Conservation (phyloP, 495 filamentous ascomycete genomes). For the Neurospora cerealis region DNA sequence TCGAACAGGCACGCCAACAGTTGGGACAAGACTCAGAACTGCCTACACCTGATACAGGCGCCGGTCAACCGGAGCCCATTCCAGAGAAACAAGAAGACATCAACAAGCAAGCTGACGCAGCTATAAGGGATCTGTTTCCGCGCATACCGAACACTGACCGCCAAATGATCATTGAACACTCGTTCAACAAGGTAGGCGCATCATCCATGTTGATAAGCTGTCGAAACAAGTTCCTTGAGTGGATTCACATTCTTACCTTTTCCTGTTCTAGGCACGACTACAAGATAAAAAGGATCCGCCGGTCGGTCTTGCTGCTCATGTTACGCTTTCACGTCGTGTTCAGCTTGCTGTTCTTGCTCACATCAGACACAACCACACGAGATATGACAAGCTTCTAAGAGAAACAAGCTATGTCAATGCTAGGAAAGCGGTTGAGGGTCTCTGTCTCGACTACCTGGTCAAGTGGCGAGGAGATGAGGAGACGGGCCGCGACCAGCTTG, state of each 20-base stretch:
- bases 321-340: conserved; percentile 62
- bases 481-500: conserved; percentile 60
- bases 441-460: conserved; percentile 61
- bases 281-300: conserved; percentile 27
- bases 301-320: conserved; percentile 59
- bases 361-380: conserved; percentile 76
- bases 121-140: conserved; percentile 75
- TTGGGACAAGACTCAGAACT: conserved; percentile 15
- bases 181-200: conserved; percentile 67
- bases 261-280: neutral
- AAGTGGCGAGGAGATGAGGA: conserved; percentile 87
- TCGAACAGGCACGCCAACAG: conserved; percentile 34
- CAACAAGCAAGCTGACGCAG: conserved; percentile 60
- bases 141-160: conserved; percentile 73
- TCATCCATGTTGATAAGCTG: neutral
- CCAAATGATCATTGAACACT: conserved; percentile 63
- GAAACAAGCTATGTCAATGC: conserved; percentile 57
- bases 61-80: conserved; percentile 38
- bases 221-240: neutral
- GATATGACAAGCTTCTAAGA: conserved; percentile 71
- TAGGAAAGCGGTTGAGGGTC: conserved; percentile 56
- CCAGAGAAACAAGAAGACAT: conserved; percentile 52
- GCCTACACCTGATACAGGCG: conserved; percentile 8
- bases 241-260: conserved; percentile 5
- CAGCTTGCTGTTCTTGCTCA: conserved; percentile 80